A percentile compares a stretch with the other conserved stretches of the same genome.
phyloP scores from a whole-genome alignment of 2,329 filamentous ascomycete species.

The Malbranchea cinnamomea region DNA sequence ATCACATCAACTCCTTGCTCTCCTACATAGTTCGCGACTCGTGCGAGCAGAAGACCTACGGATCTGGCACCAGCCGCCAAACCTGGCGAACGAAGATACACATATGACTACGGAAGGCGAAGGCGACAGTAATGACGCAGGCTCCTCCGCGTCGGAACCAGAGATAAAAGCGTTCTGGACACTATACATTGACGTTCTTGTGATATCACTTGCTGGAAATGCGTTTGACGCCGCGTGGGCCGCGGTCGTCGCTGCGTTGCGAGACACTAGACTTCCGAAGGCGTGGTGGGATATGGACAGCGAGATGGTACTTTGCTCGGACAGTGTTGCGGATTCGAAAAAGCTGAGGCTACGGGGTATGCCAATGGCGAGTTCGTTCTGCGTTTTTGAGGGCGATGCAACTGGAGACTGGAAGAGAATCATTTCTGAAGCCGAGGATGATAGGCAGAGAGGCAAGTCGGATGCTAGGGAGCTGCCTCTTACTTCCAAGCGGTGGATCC shows the following conservation, averaged over 20 bases:
- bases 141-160: slow-evolving; percentile 14
- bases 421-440: slow-evolving; percentile 19
- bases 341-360: slow-evolving; percentile 47
- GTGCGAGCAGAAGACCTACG: slow-evolving; percentile 53
- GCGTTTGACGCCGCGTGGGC: slow-evolving; percentile 86
- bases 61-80: slow-evolving; percentile 48
- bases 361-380: slow-evolving; percentile 64
- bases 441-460: slow-evolving; percentile 34
- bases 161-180: slow-evolving; percentile 81
- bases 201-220: slow-evolving; percentile 84
- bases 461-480: no score
- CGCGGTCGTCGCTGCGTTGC: slow-evolving; percentile 64
- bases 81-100: slow-evolving; percentile 26
- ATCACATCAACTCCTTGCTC: slow-evolving; percentile 60
- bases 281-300: slow-evolving; percentile 74
- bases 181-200: slow-evolving; percentile 87
- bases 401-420: slow-evolving; percentile 24
- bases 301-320: slow-evolving; percentile 63
- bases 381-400: slow-evolving; percentile 53
- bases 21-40: slow-evolving; percentile 57
- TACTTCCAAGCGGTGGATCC: slow-evolving; percentile 55
- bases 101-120: slow-evolving; percentile 34
- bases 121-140: slow-evolving; percentile 15
- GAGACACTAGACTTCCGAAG: slow-evolving; percentile 59
- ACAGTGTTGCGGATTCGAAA: slow-evolving; percentile 37